These are phyloP conservation scores for Penicillium griseofulvum DNA, from an alignment of 2,329 filamentous ascomycete species.

Conservation along the genomic window DNA sequence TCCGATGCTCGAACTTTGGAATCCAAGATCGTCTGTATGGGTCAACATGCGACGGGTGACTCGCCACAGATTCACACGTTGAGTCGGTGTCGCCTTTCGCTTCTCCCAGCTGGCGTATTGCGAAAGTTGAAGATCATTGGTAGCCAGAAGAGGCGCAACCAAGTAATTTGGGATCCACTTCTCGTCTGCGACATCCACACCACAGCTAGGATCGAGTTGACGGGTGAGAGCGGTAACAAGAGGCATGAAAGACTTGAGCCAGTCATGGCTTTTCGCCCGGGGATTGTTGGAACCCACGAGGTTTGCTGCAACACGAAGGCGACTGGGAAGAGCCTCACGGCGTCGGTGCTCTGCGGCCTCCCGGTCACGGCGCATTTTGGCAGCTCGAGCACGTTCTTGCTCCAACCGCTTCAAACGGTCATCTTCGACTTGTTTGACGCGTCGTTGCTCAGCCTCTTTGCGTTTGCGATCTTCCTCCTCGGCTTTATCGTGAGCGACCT, in stretches of 20 bases:
- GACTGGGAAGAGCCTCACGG: slow-evolving; percentile 46
- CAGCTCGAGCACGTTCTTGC: slow-evolving; percentile 43
- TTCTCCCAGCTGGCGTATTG: slow-evolving; percentile 50
- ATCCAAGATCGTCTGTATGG: slow-evolving; percentile 40
- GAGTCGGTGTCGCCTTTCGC: slow-evolving; percentile 41
- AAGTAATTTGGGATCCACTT: slow-evolving; percentile 51
- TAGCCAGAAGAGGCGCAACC: slow-evolving; percentile 48
- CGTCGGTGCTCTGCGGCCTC: slow-evolving; percentile 48
- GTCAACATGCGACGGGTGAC: slow-evolving; percentile 47
- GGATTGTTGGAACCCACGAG: slow-evolving; percentile 45
- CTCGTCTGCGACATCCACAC: slow-evolving; percentile 39
- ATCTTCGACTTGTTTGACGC: slow-evolving; percentile 46
- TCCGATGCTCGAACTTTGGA: slow-evolving; percentile 37
- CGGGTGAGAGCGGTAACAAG: slow-evolving; percentile 45
- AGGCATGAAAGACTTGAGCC: slow-evolving; percentile 48
- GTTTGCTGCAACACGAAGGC: slow-evolving; percentile 46
- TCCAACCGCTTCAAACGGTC: slow-evolving; percentile 45
- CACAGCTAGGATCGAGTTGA: slow-evolving; percentile 44
- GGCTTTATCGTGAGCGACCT: slow-evolving; percentile 41
- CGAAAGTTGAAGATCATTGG: slow-evolving; percentile 50
- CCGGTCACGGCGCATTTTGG: slow-evolving; percentile 45
- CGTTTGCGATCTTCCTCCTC: slow-evolving; percentile 45
- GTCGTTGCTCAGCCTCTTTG: slow-evolving; percentile 44
- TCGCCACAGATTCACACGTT: slow-evolving; percentile 49
- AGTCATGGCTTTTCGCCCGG: slow-evolving; percentile 41